Conservation (phyloP, 768 basidiomycete species). For the Rhizopogon vulgaris region DNA sequence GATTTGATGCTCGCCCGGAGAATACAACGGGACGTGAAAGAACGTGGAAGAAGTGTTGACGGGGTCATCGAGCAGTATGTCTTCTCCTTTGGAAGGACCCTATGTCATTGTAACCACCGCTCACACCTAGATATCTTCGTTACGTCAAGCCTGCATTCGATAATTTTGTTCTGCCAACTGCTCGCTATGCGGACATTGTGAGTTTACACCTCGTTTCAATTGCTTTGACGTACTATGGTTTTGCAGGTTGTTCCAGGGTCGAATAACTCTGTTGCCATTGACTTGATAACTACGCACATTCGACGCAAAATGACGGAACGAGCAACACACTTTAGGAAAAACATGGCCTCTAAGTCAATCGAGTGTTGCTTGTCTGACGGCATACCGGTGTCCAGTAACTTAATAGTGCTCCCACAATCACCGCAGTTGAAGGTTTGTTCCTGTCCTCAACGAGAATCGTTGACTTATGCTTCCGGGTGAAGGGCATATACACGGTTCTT, state of each 20-base stretch:
- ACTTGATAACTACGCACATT: conserved; percentile 89
- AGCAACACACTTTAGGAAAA: conserved; percentile 62
- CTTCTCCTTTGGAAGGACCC: neutral
- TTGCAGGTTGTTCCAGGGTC: conserved; percentile 92
- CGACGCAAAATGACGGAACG: conserved; percentile 79
- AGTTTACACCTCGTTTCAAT: conserved; percentile 1
- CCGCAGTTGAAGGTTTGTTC: conserved; percentile 66
- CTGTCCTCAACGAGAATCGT: neutral
- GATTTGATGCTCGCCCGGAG: conserved; percentile 97
- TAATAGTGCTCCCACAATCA: conserved; percentile 70
- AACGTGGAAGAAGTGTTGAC: conserved; percentile 79
- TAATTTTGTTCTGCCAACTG: conserved; percentile 85
- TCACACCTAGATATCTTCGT: conserved; percentile 67
- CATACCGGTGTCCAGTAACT: conserved; percentile 39
- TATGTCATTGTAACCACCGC: neutral
- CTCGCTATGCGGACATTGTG: conserved; percentile 87
- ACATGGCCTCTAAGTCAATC: conserved; percentile 52
- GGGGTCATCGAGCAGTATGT: conserved; percentile 86
- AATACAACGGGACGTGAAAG: conserved; percentile 79
- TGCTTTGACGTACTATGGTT: neutral
- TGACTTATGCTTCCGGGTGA: neutral
- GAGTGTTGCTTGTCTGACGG: conserved; percentile 34
- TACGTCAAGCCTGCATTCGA: conserved; percentile 95
- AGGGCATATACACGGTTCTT: conserved; percentile 90
- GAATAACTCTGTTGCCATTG: conserved; percentile 86